phyloP scores from a whole-genome alignment of 495 filamentous ascomycete species.

The Ascodesmis nigricans region DNA sequence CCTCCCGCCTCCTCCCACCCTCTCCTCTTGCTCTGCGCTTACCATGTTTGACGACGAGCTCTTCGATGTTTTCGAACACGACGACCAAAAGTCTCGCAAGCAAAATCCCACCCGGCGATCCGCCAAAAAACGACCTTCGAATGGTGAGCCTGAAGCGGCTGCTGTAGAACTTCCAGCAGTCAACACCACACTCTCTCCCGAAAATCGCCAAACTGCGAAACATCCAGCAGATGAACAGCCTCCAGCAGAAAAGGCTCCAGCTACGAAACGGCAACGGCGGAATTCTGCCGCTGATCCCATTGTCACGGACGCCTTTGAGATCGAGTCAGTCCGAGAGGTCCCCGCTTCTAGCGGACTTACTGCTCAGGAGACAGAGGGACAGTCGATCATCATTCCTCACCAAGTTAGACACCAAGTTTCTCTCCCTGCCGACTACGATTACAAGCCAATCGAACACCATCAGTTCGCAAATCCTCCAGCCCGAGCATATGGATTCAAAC shows the following conservation, averaged over 20 bases:
- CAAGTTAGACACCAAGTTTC: constrained; percentile 98
- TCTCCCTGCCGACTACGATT: constrained; percentile 77
- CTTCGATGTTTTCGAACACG: constrained; percentile 64
- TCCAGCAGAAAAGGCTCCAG: constrained; percentile 11
- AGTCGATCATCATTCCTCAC: constrained; percentile 67
- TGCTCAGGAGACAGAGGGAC: constrained; percentile 22
- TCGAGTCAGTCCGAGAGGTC: constrained; percentile 80
- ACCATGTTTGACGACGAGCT: constrained; percentile 37
- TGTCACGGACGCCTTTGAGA: constrained; percentile 83
- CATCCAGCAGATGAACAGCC: too few species aligned
- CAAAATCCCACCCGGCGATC: constrained; percentile 62
- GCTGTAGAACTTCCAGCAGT: too few species aligned
- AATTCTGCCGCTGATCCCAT: constrained; percentile 45
- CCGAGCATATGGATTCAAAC: constrained; percentile 59
- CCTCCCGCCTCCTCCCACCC: too few species aligned
- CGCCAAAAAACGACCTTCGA: too few species aligned
- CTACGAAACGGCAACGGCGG: constrained; percentile 50
- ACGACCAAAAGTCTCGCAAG: constrained; percentile 31
- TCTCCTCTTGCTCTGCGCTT: too few species aligned
- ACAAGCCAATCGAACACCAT: constrained; percentile 79
- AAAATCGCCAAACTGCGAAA: too few species aligned
- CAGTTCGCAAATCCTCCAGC: constrained; percentile 67
- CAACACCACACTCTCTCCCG: too few species aligned
- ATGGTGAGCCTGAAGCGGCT: too few species aligned
- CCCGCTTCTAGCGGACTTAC: constrained; percentile 65